These are phyloP conservation scores for Scolecobasidium constrictum DNA, from an alignment of 2,329 filamentous ascomycete genomes.

Conservation along the genomic window DNA sequence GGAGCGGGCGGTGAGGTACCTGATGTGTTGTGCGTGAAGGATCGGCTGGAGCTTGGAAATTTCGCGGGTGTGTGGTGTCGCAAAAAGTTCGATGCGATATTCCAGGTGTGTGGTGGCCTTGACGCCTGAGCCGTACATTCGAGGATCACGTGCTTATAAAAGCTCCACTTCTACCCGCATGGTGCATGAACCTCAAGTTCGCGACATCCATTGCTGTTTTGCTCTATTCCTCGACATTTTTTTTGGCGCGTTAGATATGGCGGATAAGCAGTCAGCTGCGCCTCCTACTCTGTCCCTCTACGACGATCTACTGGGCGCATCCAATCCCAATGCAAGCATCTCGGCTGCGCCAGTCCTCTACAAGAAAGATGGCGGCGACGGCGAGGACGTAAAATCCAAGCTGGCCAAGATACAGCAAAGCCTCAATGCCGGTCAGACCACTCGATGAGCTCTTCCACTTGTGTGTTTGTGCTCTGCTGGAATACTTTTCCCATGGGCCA, in stretches of 20 bases:
- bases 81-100: not conserved
- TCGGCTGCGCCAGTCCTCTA: slow-evolving; percentile 57
- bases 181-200: too few relatives aligned
- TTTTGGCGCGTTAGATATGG: too few relatives aligned
- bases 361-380: slow-evolving; percentile 42
- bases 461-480: slow-evolving; percentile 10
- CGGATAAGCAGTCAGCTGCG: not conserved
- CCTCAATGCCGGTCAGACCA: slow-evolving; percentile 50
- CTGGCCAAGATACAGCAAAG: slow-evolving; percentile 51
- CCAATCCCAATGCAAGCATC: slow-evolving; percentile 35
- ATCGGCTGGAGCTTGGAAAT: not conserved
- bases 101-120: not conserved
- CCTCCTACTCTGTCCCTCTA: slow-evolving; percentile 57
- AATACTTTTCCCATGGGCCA: slow-evolving; percentile 32
- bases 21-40: not conserved
- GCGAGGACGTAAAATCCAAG: slow-evolving; percentile 34
- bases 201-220: too few relatives aligned
- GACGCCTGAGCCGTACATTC: not conserved
- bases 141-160: not conserved
- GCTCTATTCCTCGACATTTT: too few relatives aligned
- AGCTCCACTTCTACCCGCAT: too few relatives aligned
- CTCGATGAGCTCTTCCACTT: slow-evolving; percentile 16
- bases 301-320: slow-evolving; percentile 60
- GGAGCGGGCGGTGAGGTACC: not conserved
- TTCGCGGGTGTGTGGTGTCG: not conserved